phyloP scores from a whole-genome alignment of 164 flowering plant species.

The Umbilicus rupestris region DNA sequence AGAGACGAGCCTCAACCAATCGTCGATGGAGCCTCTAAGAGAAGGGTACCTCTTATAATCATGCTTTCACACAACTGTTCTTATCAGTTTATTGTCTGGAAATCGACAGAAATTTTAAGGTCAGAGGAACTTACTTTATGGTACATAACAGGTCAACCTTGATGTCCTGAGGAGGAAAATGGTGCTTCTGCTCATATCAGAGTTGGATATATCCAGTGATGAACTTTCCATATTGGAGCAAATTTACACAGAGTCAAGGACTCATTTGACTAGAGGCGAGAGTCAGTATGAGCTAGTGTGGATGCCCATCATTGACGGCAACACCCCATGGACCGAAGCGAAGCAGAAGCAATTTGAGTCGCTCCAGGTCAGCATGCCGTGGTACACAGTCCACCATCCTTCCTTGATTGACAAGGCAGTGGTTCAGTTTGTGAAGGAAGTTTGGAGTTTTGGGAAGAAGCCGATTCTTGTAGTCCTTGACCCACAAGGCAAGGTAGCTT shows the following conservation, averaged over 20 bases:
- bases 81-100: background rate
- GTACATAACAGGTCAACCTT: slow-evolving; percentile 20
- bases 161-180: slow-evolving; percentile 37
- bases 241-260: slow-evolving; percentile 27
- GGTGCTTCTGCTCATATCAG: slow-evolving; percentile 37
- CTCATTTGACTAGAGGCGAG: slow-evolving; percentile 15
- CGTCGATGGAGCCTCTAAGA: slow-evolving; percentile 39
- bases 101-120: background rate
- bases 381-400: slow-evolving; percentile 39
- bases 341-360: slow-evolving; percentile 20
- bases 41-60: slow-evolving; percentile 32
- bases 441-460: slow-evolving; percentile 37
- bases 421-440: slow-evolving; percentile 27
- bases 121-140: background rate
- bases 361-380: slow-evolving; percentile 29
- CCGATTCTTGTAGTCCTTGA: slow-evolving; percentile 42
- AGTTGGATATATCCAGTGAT: slow-evolving; percentile 27
- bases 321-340: slow-evolving; percentile 12
- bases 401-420: slow-evolving; percentile 23
- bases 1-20: slow-evolving; percentile 53
- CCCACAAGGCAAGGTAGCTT: slow-evolving; percentile 32
- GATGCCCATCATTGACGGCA: slow-evolving; percentile 34
- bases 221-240: slow-evolving; percentile 32
- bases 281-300: slow-evolving; percentile 33
- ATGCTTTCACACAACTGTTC: too few species aligned